Base-by-base conservation (phyloP, 768 basidiomycete species). In the Multifurca ochricompacta region DNA sequence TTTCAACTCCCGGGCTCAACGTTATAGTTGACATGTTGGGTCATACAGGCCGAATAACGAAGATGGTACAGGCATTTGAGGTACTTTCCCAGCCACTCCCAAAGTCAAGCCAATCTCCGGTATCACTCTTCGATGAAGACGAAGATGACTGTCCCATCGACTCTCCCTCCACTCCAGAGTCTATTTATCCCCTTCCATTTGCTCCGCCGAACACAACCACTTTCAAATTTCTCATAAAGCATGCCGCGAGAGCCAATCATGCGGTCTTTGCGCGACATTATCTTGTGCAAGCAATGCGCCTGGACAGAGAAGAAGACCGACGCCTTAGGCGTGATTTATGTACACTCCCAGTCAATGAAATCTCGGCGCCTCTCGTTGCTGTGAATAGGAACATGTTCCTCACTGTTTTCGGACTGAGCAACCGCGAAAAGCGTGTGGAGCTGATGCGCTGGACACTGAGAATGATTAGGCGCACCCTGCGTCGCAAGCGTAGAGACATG, bases 51-150 rank as follows among this genome's bases (percentile, higher is more conserved):
- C 69, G 82, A 49, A 67, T 86, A 35, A 80, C 85, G 4, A 81
- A 78, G 60, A 75, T 91, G 64, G 76, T 91, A 5, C 79, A 81
- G 62, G 76, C 83, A 1, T 91, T 90, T 63, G 89, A 91, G 61
- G 81, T 86, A 27, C 78, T 90, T 54, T 87, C 88, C 0, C 75
- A 81, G 44, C 85, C 86, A 14, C 73, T 89, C 27, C 81, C 84
- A 10, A 47, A 44, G 67, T 70, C 54, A 73, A 76, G 39, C 72
- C 67, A 44, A 70, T 74, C 64, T 54, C 59, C 36, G 71, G 74
- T 59, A 69, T 74, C 51, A 73, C 77, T 56, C 11, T 85, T 82
- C 65, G 83, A 85, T 41, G 83, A 85, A 19, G 83, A 76, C 23
- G 76, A 76, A 25, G 81, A 89, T 46, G 79, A 85, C 34, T 81